Evolutionary conservation across 1,284 basidiomycete species (phyloP).

Genomic region (Tylopilus sp.): DNA sequence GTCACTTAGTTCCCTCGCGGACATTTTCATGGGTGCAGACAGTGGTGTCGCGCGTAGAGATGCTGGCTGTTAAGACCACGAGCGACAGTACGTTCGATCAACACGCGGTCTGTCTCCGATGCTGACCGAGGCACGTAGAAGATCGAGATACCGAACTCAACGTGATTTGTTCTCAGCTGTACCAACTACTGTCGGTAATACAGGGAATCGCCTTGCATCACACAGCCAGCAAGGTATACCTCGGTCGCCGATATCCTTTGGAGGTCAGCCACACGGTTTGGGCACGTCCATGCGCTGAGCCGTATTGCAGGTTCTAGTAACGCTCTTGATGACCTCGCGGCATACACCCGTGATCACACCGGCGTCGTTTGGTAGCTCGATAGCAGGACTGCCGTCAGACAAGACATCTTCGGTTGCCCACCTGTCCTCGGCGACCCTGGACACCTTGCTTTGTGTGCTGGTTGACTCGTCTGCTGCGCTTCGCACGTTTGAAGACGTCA

Average conservation of each 20-base stretch:
- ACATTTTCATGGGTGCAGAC: conserved; percentile 51
- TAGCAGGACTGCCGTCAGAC: conserved; percentile 13
- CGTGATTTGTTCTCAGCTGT: conserved; percentile 46
- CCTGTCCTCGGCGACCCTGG: conserved; percentile 63
- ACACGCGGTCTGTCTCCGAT: background rate
- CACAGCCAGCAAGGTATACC: conserved; percentile 57
- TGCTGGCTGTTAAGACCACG: conserved; percentile 36
- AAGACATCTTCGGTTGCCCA: conserved; percentile 30
- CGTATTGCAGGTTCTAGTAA: conserved; percentile 51
- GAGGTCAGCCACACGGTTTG: conserved; percentile 49
- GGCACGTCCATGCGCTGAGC: conserved; percentile 5
- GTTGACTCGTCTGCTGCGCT: conserved; percentile 74
- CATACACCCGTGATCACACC: conserved; percentile 42
- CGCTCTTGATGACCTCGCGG: conserved; percentile 66
- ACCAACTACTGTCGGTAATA: conserved; percentile 59
- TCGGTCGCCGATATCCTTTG: conserved; percentile 64
- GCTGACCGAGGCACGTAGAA: conserved; percentile 29
- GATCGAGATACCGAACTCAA: conserved; percentile 43
- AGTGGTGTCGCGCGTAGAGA: conserved; percentile 41
- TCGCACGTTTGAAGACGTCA: conserved; percentile 69
- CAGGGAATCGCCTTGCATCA: conserved; percentile 80
- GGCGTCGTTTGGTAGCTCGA: conserved; percentile 12
- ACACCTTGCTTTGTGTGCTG: conserved; percentile 77
- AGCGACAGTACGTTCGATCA: conserved; percentile 35
- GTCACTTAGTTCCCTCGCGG: conserved; percentile 52